These are phyloP conservation scores for Alliaria petiolata DNA, from an alignment of 345 rosid genomes.

Conservation along the genomic window DNA sequence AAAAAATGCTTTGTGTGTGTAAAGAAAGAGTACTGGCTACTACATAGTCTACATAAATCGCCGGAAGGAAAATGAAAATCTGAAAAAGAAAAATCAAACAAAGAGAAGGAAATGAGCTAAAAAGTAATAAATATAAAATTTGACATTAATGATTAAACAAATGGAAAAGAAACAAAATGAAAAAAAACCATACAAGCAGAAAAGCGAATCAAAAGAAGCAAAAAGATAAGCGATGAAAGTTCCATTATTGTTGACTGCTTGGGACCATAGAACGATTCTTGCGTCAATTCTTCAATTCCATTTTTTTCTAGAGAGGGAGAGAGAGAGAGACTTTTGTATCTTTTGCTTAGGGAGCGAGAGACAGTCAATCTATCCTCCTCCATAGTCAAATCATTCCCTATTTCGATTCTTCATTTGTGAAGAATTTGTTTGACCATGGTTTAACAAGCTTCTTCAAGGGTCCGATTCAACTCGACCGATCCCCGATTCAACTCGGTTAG, in stretches of 20 bases:
- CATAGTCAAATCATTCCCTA: conserved; percentile 9
- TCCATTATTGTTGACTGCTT: conserved; percentile 35
- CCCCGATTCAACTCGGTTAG: conserved; percentile 21
- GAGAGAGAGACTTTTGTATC: background rate
- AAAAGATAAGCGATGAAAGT: conserved; percentile 14
- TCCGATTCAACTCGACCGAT: conserved; percentile 26
- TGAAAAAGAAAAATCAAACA: background rate
- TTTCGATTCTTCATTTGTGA: background rate
- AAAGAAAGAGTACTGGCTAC: no score
- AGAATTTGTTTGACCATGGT: background rate
- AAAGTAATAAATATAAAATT: background rate
- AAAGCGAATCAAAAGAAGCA: conserved; percentile 8
- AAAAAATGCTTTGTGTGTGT: no score
- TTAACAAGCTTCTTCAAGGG: conserved; percentile 14
- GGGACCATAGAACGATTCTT: background rate
- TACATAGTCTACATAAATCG: background rate
- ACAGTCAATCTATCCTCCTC: background rate
- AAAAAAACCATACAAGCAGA: background rate
- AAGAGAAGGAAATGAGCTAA: background rate
- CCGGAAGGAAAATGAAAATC: background rate
- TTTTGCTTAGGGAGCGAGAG: conserved; percentile 5
- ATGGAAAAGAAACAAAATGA: background rate
- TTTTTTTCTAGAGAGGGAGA: conserved; percentile 9
- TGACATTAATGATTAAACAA: background rate
- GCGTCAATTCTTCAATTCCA: conserved; percentile 13